phyloP scores from a whole-genome alignment of 1,139 yeast species.

The Zhuliangozyma blackwelliae region DNA sequence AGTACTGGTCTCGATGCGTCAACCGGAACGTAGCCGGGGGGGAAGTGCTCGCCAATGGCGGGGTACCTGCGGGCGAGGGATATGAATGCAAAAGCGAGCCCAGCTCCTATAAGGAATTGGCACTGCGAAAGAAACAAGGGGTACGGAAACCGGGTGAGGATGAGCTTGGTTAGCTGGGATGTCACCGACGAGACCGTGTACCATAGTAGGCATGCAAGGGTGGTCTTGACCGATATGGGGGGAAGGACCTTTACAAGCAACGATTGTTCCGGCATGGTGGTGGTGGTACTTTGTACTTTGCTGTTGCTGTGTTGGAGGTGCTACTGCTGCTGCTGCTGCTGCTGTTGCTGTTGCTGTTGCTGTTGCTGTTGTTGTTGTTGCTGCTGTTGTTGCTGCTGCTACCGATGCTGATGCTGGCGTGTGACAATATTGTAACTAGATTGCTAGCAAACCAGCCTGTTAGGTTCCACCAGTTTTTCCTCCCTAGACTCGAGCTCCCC shows the following conservation, averaged over 20 bases:
- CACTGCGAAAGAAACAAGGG: conserved; percentile 51
- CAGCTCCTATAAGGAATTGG: conserved; percentile 40
- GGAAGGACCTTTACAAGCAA: conserved; percentile 2
- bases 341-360: too few species aligned
- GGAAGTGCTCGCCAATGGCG: conserved; percentile 18
- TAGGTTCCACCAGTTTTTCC: too few species aligned
- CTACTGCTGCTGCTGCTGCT: too few species aligned
- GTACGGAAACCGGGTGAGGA: conserved; percentile 38
- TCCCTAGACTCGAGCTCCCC: too few species aligned
- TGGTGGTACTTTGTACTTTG: too few species aligned
- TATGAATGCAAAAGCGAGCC: conserved; percentile 25
- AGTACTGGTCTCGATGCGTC: conserved; percentile 19
- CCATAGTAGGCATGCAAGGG: conserved; percentile 35
- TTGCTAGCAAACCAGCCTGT: too few species aligned
- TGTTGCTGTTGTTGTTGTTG: too few species aligned
- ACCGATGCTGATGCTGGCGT: too few species aligned
- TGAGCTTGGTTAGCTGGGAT: conserved; percentile 43
- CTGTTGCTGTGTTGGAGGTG: too few species aligned
- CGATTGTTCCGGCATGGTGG: too few species aligned
- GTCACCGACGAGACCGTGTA: conserved; percentile 45
- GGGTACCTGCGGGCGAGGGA: conserved; percentile 19
- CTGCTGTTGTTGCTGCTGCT: too few species aligned
- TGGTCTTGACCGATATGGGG: conserved; percentile 11
- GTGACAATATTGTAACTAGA: too few species aligned
- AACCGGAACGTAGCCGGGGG: conserved; percentile 29